These are phyloP conservation scores for Guadua angustifolia DNA, from an alignment of 176 grass and related monocot species.

Conservation along the genomic window DNA sequence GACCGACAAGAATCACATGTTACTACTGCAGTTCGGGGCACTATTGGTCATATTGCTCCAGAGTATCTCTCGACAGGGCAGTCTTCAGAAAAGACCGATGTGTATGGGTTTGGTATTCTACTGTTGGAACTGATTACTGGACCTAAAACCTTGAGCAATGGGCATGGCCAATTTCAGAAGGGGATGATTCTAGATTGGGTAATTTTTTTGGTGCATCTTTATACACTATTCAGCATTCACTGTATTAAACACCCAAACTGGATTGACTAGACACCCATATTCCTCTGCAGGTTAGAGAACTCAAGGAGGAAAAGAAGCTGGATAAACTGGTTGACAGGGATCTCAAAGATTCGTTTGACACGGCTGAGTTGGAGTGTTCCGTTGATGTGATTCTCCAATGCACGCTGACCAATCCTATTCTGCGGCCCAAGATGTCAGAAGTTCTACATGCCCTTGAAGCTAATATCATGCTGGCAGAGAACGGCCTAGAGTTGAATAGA, in stretches of 20 bases:
- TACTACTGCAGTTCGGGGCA: conserved; percentile 90
- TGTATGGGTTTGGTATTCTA: conserved; percentile 97
- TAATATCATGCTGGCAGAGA: conserved; percentile 54
- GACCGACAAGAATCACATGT: conserved; percentile 92
- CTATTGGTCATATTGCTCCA: conserved; percentile 94
- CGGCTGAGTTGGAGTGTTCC: conserved; percentile 63
- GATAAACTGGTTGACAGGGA: conserved; percentile 73
- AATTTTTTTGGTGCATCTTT: conserved; percentile 34
- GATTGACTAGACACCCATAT: conserved; percentile 2
- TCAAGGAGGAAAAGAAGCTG: conserved; percentile 73
- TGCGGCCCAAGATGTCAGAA: conserved; percentile 93
- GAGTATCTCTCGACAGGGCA: conserved; percentile 98
- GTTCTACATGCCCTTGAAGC: conserved; percentile 84
- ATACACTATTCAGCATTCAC: neutral
- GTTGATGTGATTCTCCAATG: conserved; percentile 79
- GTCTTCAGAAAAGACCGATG: conserved; percentile 93
- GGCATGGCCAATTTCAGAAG: conserved; percentile 78
- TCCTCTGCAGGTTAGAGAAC: conserved; percentile 66
- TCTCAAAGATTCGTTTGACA: conserved; percentile 66
- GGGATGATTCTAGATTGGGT: conserved; percentile 97
- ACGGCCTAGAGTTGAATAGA: conserved; percentile 56
- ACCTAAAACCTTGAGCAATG: conserved; percentile 78
- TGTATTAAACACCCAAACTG: neutral
- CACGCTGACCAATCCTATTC: conserved; percentile 75
- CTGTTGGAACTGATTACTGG: conserved; percentile 89